phyloP scores from a whole-genome alignment of 83 land plant genomes.

The Larix sibirica region DNA sequence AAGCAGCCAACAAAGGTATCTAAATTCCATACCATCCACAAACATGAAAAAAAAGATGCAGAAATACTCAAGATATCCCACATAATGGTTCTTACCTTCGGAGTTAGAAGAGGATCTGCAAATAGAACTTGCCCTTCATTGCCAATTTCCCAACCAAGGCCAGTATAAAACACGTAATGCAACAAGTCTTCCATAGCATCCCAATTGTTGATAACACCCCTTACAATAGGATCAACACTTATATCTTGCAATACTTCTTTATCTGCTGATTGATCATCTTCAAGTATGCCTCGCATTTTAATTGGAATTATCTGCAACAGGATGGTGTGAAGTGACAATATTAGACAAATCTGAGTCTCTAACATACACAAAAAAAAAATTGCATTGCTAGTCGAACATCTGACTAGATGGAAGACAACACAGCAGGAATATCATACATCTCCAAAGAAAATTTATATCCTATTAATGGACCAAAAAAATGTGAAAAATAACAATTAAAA shows the following conservation, averaged over 20 bases:
- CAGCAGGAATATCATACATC: too few species aligned
- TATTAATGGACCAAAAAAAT: too few species aligned
- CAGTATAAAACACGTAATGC: constrained; percentile 82
- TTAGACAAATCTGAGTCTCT: too few species aligned
- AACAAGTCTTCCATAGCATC: constrained; percentile 98
- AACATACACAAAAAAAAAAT: too few species aligned
- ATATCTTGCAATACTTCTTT: constrained; percentile 38
- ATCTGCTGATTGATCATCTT: constrained; percentile 39
- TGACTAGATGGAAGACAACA: too few species aligned
- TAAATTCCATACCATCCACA: too few species aligned
- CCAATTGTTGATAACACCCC: constrained; percentile 94
- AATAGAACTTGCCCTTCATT: constrained; percentile 96
- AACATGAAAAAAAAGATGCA: too few species aligned
- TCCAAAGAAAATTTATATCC: too few species aligned
- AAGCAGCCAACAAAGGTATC: too few species aligned
- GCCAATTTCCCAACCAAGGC: constrained; percentile 95
- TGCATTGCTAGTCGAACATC: too few species aligned
- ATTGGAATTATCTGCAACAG: constrained; percentile 61
- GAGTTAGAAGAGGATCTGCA: constrained; percentile 88
- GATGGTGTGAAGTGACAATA: not conserved
- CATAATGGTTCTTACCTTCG: constrained; percentile 61
- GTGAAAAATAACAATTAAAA: too few species aligned
- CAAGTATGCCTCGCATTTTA: constrained; percentile 59
- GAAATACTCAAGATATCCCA: too few species aligned
- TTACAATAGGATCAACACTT: constrained; percentile 72